A percentile compares a stretch with the other conserved stretches of the same genome.
phyloP scores from a whole-genome alignment of 208 protist genomes.

The Naegleria fowleri region DNA sequence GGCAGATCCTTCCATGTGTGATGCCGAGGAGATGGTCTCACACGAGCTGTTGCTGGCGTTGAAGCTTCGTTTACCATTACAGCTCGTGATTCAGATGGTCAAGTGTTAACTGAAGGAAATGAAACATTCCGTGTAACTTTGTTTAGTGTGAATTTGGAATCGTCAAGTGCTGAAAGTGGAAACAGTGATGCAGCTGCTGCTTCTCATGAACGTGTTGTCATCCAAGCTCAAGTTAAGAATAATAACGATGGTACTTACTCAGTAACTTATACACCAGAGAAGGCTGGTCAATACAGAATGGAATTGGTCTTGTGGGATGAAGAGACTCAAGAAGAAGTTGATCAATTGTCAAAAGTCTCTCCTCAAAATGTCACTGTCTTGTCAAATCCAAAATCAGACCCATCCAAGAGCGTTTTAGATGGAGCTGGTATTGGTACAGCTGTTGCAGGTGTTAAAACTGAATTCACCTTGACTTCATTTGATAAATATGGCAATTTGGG shows the following conservation, averaged over 20 bases:
- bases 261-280: slow-evolving; percentile 1
- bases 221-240: not conserved
- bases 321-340: not conserved
- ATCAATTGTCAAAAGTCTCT: not conserved
- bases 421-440: not conserved
- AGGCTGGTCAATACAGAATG: not conserved
- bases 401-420: not conserved
- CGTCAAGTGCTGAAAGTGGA: too few species aligned
- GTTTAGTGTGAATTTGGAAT: not conserved
- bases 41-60: not conserved
- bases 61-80: not conserved
- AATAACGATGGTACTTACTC: not conserved
- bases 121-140: not conserved
- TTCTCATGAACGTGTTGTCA: not conserved
- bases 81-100: not conserved
- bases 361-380: not conserved
- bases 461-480: not conserved
- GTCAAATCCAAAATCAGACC: not conserved
- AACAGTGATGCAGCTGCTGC: not conserved
- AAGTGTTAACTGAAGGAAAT: not conserved
- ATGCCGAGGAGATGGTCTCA: not conserved
- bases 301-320: not conserved
- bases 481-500: not conserved
- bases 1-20: slow-evolving; percentile 4
- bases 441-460: not conserved